Percentiles rank a stretch among this genome's conserved stretches.
Evolutionary conservation across 495 filamentous ascomycete genomes (phyloP).

Genomic region (Neurospora sp.): DNA sequence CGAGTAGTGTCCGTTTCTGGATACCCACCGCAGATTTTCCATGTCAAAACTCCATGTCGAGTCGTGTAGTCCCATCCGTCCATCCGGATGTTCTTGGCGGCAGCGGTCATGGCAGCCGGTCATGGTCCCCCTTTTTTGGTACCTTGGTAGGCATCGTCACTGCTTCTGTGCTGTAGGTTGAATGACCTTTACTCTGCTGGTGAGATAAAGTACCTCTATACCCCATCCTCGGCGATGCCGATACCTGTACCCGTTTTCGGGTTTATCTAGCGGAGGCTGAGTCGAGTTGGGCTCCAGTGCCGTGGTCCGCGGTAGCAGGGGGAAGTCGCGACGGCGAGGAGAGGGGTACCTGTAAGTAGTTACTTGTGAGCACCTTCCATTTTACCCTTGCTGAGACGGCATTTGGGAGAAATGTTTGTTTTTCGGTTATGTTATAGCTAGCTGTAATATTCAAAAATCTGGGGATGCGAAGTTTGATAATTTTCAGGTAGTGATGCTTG

Average conservation of each 20-base stretch:
- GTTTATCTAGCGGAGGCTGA: neutral
- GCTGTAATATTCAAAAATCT: neutral
- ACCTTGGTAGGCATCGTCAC: no score
- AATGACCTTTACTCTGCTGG: no score
- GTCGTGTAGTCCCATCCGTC: no score
- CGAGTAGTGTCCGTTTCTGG: no score
- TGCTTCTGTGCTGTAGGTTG: no score
- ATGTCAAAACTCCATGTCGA: no score
- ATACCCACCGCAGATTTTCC: no score
- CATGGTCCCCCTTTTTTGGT: no score
- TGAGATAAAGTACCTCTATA: no score
- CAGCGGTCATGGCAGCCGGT: no score
- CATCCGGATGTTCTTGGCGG: no score
- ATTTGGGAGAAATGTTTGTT: neutral
- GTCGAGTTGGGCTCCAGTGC: neutral
- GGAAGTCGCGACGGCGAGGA: neutral
- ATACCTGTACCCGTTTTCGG: neutral
- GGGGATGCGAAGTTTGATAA: neutral
- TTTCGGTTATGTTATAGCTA: neutral
- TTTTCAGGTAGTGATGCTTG: no score
- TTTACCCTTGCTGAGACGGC: neutral
- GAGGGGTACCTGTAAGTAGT: neutral
- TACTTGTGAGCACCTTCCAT: neutral
- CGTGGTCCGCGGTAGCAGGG: neutral
- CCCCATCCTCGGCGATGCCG: neutral